A percentile compares a stretch with the other conserved stretches of the same genome.
phyloP scores from a whole-genome alignment of 768 basidiomycete genomes.

The Lanmaoa pseudosensibilis region DNA sequence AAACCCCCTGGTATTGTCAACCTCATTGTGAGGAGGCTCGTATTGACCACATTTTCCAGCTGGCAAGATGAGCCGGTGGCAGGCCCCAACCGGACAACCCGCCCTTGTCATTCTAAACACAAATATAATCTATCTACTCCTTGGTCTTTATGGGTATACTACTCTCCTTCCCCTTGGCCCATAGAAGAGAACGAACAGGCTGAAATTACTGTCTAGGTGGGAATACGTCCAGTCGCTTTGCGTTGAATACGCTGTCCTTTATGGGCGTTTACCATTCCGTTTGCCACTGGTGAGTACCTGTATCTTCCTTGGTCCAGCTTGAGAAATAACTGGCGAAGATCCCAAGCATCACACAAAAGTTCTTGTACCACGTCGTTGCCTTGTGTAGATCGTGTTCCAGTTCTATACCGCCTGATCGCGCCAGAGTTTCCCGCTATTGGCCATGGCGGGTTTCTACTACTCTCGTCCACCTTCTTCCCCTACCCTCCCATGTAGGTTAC shows the following conservation, averaged over 20 bases:
- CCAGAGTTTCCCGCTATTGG: too few species aligned
- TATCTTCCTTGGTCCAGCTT: background rate
- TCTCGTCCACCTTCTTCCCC: background rate
- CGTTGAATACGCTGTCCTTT: constrained; percentile 19
- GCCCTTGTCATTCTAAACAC: background rate
- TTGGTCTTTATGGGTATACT: constrained; percentile 24
- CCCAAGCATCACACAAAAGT: too few species aligned
- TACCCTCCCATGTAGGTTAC: background rate
- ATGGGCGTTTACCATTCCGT: constrained; percentile 15
- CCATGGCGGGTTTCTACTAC: too few species aligned
- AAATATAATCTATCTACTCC: constrained; percentile 9
- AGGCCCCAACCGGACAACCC: background rate
- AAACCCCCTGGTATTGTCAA: background rate
- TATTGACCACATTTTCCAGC: background rate
- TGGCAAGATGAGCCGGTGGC: constrained; percentile 1
- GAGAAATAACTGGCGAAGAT: constrained; percentile 8
- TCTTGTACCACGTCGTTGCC: too few species aligned
- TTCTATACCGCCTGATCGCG: too few species aligned
- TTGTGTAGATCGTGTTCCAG: background rate
- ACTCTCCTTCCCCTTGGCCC: background rate
- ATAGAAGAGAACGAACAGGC: background rate
- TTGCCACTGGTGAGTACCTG: constrained; percentile 20
- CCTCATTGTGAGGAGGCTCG: background rate
- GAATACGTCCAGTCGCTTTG: constrained; percentile 17
- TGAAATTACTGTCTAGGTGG: constrained; percentile 17